phyloP scores from a whole-genome alignment of 2,329 filamentous ascomycete species.

The Clathrospora elynae region DNA sequence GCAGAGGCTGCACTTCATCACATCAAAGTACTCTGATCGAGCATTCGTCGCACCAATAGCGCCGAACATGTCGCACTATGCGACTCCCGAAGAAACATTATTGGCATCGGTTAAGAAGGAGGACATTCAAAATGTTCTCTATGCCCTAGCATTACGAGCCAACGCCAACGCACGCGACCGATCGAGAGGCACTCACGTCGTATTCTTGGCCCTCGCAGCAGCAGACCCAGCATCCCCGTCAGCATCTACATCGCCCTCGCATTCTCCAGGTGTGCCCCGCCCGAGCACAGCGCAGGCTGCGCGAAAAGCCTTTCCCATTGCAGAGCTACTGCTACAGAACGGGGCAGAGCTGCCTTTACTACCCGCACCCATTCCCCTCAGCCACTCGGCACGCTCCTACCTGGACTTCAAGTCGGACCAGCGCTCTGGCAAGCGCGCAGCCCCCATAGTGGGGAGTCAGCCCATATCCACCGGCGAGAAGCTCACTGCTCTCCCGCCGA shows the following conservation, averaged over 20 bases:
- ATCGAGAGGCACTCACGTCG: conserved; percentile 82
- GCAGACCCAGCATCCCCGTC: conserved; percentile 84
- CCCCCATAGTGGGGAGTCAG: conserved; percentile 56
- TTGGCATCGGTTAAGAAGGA: conserved; percentile 94
- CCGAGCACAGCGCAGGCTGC: conserved; percentile 47
- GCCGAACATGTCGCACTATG: conserved; percentile 73
- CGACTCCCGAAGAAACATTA: conserved; percentile 82
- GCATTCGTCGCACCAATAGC: conserved; percentile 81
- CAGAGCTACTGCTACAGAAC: conserved; percentile 90
- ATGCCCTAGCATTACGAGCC: conserved; percentile 82
- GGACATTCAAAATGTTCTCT: conserved; percentile 90
- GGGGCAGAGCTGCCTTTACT: conserved; percentile 82
- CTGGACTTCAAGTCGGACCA: conserved; percentile 74
- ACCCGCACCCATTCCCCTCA: conserved; percentile 81
- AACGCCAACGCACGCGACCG: conserved; percentile 82
- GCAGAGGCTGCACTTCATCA: conserved; percentile 92
- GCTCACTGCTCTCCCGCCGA: conserved; percentile 65
- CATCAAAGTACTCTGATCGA: conserved; percentile 87
- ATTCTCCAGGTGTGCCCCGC: conserved; percentile 52
- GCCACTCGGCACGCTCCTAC: conserved; percentile 78
- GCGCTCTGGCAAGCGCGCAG: conserved; percentile 44
- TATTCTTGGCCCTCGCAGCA: conserved; percentile 89
- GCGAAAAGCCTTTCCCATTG: conserved; percentile 75
- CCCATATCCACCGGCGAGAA: conserved; percentile 59
- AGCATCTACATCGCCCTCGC: conserved; percentile 52